Base-by-base conservation (phyloP, 768 basidiomycete species). In the Crepidotus variabilis region DNA sequence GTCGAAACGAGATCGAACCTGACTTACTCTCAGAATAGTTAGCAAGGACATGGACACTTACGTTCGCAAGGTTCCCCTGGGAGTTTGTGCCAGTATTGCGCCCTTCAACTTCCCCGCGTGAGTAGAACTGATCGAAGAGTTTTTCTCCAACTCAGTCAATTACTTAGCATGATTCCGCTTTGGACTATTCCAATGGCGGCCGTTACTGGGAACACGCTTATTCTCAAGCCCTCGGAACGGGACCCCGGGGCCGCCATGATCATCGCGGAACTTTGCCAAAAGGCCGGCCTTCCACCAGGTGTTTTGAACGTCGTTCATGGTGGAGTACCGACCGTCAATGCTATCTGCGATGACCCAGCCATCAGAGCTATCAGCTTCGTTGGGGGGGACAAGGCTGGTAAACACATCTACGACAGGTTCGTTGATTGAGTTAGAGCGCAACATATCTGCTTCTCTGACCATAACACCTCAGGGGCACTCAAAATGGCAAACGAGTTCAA, bases 171-270 rank as follows among this genome's bases (percentile, higher is more conserved):
- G 94, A 98, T 98, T 64, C 96, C 95, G 0, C 78, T 98, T 6
- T 98, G 96, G 96, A 88, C 93, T 0, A 94, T 98, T 61, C 89
- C 89, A 46, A 86, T 94, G 82, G 90, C 94, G 16, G 77, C 85
- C 21, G 87, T 87, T 9, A 94, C 92, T 0, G 96, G 96, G 32
- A 99, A 99, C 65, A 94, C 96, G 0, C 80, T 99, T 43, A 81
- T 99, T 57, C 77, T 99, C 58, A 99, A 99, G 66, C 96, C 96
- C 18, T 94, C 92, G 1, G 96, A 99, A 69, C 86, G 96, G 22
- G 95, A 97, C 68, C 96, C 96, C 13, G 96, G 96, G 49, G 96
- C 97, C 13, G 88, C 94, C 6, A 94, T 97, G 89, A 96, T 99
- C 54, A 94, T 99, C 58, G 94, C 94, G 32, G 96, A 99, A 72